phyloP scores from a whole-genome alignment of 2,329 filamentous ascomycete species.

The Hypoxylon sp. region DNA sequence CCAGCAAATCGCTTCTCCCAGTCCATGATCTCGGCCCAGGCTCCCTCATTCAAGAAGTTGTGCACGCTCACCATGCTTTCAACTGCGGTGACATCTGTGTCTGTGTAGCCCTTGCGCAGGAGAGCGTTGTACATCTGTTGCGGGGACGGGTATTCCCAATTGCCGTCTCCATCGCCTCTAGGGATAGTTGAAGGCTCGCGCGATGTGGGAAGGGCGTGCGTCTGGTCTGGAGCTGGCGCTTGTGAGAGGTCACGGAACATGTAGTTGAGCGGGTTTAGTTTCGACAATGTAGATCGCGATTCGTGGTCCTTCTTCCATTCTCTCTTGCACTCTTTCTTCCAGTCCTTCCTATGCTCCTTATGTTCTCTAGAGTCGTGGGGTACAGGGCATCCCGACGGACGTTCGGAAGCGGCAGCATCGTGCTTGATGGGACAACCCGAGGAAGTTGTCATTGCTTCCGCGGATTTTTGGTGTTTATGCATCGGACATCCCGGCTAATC shows the following conservation, averaged over 20 bases:
- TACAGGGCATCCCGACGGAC: conserved; percentile 63
- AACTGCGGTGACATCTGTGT: conserved; percentile 93
- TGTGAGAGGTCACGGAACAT: conserved; percentile 94
- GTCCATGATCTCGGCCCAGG: conserved; percentile 93
- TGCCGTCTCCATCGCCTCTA: conserved; percentile 81
- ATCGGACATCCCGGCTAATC: conserved; percentile 69
- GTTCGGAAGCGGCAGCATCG: conserved; percentile 41
- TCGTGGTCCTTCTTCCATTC: conserved; percentile 50
- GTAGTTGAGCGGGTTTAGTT: conserved; percentile 84
- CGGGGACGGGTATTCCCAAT: conserved; percentile 98
- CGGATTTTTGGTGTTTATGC: conserved; percentile 65
- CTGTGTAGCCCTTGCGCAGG: conserved; percentile 93
- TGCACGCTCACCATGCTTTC: conserved; percentile 98
- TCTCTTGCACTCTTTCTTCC: conserved; percentile 46
- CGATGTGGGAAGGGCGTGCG: conserved; percentile 79
- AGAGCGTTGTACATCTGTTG: conserved; percentile 99
- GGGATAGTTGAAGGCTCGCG: conserved; percentile 93
- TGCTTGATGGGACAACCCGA: conserved; percentile 55
- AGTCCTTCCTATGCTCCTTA: conserved; percentile 45
- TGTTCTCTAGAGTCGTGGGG: conserved; percentile 57
- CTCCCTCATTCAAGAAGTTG: conserved; percentile 98
- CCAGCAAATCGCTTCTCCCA: conserved; percentile 90
- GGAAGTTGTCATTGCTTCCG: conserved; percentile 61
- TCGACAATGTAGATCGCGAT: conserved; percentile 66
- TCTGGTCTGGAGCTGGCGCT: conserved; percentile 80